Evolutionary conservation across 106 monocot species (phyloP), one percentile per base, ranked within the genome.

Genomic region (Gastrodia elata): DNA sequence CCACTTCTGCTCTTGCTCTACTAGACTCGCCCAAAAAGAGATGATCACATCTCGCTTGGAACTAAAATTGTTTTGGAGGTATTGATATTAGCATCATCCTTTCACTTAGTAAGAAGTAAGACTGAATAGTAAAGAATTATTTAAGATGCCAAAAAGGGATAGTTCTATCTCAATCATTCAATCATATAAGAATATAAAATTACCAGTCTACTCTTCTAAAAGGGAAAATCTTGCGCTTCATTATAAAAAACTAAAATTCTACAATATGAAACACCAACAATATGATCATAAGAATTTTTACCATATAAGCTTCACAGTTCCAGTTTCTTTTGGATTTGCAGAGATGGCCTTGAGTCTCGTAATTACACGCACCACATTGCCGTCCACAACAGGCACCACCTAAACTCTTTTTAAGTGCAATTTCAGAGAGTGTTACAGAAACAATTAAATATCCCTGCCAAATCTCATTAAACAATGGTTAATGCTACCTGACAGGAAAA

Each of bases 381-480:
- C 97, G 85, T 98, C 97, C 18, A 98, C 97, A 20, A 91, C 98
- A 38, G 98, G 98, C 37, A 91, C 93, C n/a, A 68, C 85, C 98
- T 98, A 59, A 43, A 71, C 71, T 35, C n/a, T n/a, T n/a, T 22
- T 37, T 34, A 27, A 44, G 2, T 34, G 39, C 22, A 34, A 7
- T 15, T 64, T 64, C 52, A 64, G 24, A 37, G 9, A 27, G 27
- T 24, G 41, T 7, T 16, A 61, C 8, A 61, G 61, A 32, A 32
- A 25, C 8, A 58, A 58, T 6, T 58, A 25, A 27, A 6, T 3
- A n/a, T n/a, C n/a, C n/a, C n/a, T n/a, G n/a, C n/a, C n/a, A n/a
- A n/a, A n/a, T n/a, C n/a, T n/a, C n/a, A n/a, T n/a, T n/a, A n/a
- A n/a, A 64, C 0, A 33, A 33, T 15, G 30, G 8, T 20, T 0